These are phyloP conservation scores for Pseudocercospora pini-densiflorae DNA, from an alignment of 2,329 filamentous ascomycete species.

Conservation along the genomic window DNA sequence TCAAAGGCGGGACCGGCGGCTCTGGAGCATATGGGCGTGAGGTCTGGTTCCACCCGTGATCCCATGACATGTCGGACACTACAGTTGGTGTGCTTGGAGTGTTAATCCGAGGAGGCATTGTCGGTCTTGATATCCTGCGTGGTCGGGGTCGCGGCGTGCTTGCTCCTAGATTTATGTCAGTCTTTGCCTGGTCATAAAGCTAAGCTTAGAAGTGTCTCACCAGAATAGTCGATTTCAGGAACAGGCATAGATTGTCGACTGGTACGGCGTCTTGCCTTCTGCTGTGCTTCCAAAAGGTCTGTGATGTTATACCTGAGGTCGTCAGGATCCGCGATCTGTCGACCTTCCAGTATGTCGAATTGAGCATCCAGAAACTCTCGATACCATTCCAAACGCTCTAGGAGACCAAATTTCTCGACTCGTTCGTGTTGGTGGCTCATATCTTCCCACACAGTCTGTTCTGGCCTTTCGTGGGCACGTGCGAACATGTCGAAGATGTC, in stretches of 20 bases:
- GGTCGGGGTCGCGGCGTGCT: constrained; percentile 25
- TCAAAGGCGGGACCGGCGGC: background rate
- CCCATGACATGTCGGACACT: constrained; percentile 21
- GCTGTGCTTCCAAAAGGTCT: constrained; percentile 21
- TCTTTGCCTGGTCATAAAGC: background rate
- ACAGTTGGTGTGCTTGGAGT: constrained; percentile 26
- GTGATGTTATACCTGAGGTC: constrained; percentile 14
- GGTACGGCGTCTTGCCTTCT: constrained; percentile 12
- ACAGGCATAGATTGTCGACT: background rate
- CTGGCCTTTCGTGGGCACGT: constrained; percentile 45
- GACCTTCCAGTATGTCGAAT: constrained; percentile 28
- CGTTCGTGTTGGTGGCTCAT: constrained; percentile 52
- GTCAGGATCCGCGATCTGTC: background rate
- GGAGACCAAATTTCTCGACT: constrained; percentile 53
- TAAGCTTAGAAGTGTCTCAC: background rate
- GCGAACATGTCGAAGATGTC: constrained; percentile 55
- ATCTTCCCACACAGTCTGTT: constrained; percentile 57
- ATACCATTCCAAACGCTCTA: constrained; percentile 56
- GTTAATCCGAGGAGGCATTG: constrained; percentile 16
- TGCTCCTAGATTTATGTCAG: constrained; percentile 17
- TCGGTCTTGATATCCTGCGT: constrained; percentile 16
- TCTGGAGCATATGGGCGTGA: constrained; percentile 15
- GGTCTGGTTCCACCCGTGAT: background rate
- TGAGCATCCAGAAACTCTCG: constrained; percentile 53
- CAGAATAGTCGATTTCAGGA: constrained; percentile 8